phyloP scores from a whole-genome alignment of 2,329 filamentous ascomycete genomes.

The Fusarium piperis region DNA sequence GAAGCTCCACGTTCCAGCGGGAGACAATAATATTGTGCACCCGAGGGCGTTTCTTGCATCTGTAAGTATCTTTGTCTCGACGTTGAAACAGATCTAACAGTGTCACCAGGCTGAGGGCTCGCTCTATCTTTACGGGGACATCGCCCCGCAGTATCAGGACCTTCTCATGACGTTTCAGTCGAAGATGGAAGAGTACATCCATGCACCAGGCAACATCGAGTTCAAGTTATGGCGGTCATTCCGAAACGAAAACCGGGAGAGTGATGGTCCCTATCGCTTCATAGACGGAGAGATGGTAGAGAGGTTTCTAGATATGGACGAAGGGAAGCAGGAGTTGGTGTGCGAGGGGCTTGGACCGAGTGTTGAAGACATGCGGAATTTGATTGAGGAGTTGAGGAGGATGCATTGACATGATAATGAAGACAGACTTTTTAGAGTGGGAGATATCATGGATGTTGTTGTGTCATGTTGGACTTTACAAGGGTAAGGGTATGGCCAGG shows the following conservation, averaged over 20 bases:
- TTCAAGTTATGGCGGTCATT: conserved; percentile 88
- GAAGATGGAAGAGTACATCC: conserved; percentile 72
- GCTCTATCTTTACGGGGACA: conserved; percentile 88
- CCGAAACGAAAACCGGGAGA: conserved; percentile 75
- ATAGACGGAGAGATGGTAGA: conserved; percentile 94
- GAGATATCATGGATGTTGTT: neutral
- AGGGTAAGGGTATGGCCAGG: neutral
- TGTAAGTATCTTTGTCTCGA: conserved; percentile 60
- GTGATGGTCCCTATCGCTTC: conserved; percentile 84
- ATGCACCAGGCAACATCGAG: conserved; percentile 75
- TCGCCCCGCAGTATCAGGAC: conserved; percentile 77
- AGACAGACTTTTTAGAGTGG: neutral
- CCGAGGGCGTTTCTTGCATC: conserved; percentile 91
- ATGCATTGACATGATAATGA: conserved; percentile 59
- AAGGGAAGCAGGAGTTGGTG: conserved; percentile 63
- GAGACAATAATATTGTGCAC: conserved; percentile 72
- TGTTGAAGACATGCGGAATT: conserved; percentile 69
- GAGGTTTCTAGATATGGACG: conserved; percentile 77
- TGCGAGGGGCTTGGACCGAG: conserved; percentile 67
- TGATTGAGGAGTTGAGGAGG: conserved; percentile 70
- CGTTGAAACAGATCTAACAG: conserved; percentile 18
- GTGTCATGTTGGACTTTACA: neutral
- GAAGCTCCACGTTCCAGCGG: conserved; percentile 73
- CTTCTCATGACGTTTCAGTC: conserved; percentile 84
- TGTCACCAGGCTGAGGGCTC: conserved; percentile 80